Base-by-base conservation (phyloP, 495 filamentous ascomycete genomes). In the Endocarpon pusillum region DNA sequence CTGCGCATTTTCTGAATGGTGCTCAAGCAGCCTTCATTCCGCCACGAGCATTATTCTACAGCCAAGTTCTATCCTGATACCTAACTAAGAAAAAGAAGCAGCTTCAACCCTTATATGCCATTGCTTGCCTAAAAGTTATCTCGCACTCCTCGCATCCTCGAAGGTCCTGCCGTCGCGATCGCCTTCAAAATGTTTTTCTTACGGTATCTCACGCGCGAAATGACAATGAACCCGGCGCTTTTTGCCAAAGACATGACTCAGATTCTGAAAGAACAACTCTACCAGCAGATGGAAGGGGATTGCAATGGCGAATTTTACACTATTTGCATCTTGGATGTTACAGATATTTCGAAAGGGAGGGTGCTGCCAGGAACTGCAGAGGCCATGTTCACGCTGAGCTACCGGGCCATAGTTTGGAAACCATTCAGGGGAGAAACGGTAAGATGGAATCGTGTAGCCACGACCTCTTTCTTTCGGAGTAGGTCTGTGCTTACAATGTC, bases 401-500 rank as follows among this genome's bases (percentile, higher is more conserved):
- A 94, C 49, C 79, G 84, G 33, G 89, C 89, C 22, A 83, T 99
- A 26, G 86, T 99, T 30, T 99, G 86, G 85, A 69, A 83, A 46
- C 89, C 89, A 7, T 99, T 94, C 66, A 81, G 83, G 48, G 84
- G 85, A 39, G 89, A 99, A 64, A 86, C 85, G 40, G 89, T 94
- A 68, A 51, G 78, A 61, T 30, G 23, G 33, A 33, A 26, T 8
- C 20, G n/a, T 34, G 16, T 3, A 12, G 14, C n/a, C 14, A 19
- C n/a, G 35, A 29, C 16, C 5, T 28, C 17, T 16, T 10, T 30
- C 10, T 1, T 14, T 9, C n/a, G 10, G 12, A 4, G 9, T 11
- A 2, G 17, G n/a, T 21, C 20, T 25, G 7, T 39, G 11, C 25
- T 35, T 20, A 12, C 32, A 33, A 5, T 6, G 12, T 11, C 14